Conservation (phyloP, 768 basidiomycete genomes). For the Phylloporus arenicola region DNA sequence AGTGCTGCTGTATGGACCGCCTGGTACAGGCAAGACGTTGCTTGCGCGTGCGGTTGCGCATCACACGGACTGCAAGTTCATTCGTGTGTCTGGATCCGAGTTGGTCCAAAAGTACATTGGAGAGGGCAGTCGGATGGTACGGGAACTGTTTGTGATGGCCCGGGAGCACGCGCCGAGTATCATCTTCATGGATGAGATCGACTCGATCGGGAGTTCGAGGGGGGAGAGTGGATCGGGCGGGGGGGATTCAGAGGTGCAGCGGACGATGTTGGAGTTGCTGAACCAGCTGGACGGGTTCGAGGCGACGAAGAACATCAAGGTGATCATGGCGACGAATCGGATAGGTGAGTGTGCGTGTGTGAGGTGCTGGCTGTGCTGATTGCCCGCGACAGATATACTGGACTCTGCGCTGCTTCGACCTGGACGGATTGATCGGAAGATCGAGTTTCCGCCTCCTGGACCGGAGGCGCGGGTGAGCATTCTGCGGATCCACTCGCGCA, state of each 20-base stretch:
- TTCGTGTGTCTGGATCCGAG: conserved; percentile 90
- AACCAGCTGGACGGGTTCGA: conserved; percentile 90
- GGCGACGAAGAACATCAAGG: conserved; percentile 78
- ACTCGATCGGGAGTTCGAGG: conserved; percentile 91
- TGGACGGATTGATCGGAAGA: conserved; percentile 94
- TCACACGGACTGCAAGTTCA: conserved; percentile 97
- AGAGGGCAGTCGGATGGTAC: conserved; percentile 93
- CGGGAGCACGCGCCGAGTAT: conserved; percentile 95
- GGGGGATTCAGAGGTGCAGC: conserved; percentile 85
- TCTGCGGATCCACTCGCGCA: conserved; percentile 92
- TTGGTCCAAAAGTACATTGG: conserved; percentile 98
- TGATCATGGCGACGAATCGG: conserved; percentile 96
- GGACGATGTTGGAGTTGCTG: conserved; percentile 85
- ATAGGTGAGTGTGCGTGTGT: conserved; percentile 48
- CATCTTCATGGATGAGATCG: conserved; percentile 99
- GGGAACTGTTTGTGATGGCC: conserved; percentile 98
- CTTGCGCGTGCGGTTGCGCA: conserved; percentile 94
- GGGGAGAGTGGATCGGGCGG: conserved; percentile 75
- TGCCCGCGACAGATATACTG: conserved; percentile 63
- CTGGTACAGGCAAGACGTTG: conserved; percentile 94
- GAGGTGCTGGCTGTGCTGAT: conserved; percentile 5
- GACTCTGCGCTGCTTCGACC: conserved; percentile 90
- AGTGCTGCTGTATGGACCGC: conserved; percentile 91
- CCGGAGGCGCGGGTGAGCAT: conserved; percentile 97
- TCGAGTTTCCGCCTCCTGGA: conserved; percentile 97